Base-by-base conservation (phyloP, 257 asterid species). In the Orobanche coerulescens region DNA sequence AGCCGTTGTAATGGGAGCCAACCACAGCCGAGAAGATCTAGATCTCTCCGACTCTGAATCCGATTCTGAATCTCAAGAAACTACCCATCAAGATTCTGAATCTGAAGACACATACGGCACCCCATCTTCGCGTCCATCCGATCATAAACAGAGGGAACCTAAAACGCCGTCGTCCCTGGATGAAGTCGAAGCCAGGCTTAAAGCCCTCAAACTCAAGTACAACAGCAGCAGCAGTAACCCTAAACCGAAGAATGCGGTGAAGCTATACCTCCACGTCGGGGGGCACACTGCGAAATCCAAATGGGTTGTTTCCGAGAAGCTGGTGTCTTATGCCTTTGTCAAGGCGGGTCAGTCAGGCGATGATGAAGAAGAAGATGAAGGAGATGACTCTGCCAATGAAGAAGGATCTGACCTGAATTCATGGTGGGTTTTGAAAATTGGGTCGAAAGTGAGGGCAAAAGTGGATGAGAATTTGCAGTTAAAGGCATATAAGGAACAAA, bases 181-280 rank as follows among this genome's bases (percentile, higher is more conserved):
- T 2, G 95, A 84, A 12, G 83, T 92, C 18, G 95, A 89, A 34
- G 63, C 89, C 12, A 80, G 86, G 78, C 95, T 89, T 59, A 78
- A 69, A 69, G 85, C 97, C 6, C 84, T 92, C 43, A 89, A 92
- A 64, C 95, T 89, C 72, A 88, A 92, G 79, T 88, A 88, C 79
- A 66, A 54, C 57, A 28, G 8, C 11, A 53, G 14, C 62, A 68
- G 34, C 26, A 22, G 61, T 14, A 62, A 22, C 64, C 70, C 79
- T 24, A 62, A 42, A 37, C 75, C 60, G 14, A 84, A 69, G 78
- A 89, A 81, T 50, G 79, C 84, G 37, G 86, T 84, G 65, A 92
- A 92, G 74, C 89, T 92, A 30, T 89, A 78, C 70, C 77, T 22
- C 46, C 80, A 79, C 8, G 71, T 75, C 4, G 86, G 91, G 7